phyloP scores from a whole-genome alignment of 2,329 filamentous ascomycete genomes.

The Penicillium oxalicum region DNA sequence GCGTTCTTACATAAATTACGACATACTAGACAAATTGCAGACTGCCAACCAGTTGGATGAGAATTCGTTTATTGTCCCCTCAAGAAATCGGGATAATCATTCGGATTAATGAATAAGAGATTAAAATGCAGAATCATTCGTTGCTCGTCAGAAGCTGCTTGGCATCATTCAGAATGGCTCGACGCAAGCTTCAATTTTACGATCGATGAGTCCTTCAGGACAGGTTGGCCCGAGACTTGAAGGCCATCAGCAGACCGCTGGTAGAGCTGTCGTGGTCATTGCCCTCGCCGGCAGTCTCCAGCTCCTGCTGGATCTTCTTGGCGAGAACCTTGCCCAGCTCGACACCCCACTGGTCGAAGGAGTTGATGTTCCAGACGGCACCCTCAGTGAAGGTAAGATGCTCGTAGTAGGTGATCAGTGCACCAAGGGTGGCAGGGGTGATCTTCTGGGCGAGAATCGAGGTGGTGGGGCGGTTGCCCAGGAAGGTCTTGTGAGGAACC shows the following conservation, averaged over 20 bases:
- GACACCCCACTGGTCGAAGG: conserved; percentile 99
- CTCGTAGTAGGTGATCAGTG: conserved; percentile 97
- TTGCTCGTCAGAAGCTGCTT: conserved; percentile 20
- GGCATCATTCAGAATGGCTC: conserved; percentile 7
- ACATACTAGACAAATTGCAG: too few species aligned
- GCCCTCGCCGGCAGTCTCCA: conserved; percentile 67
- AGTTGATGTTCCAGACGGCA: conserved; percentile 99
- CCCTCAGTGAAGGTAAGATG: conserved; percentile 97
- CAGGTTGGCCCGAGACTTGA: conserved; percentile 68
- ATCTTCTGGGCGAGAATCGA: conserved; percentile 91
- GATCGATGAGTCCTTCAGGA: conserved; percentile 20
- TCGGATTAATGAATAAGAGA: conserved; percentile 3
- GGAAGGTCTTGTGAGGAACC: conserved; percentile 97
- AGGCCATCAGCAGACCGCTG: conserved; percentile 80
- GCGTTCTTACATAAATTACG: too few species aligned
- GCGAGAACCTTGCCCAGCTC: conserved; percentile 95
- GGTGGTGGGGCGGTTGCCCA: conserved; percentile 94
- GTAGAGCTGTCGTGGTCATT: conserved; percentile 80
- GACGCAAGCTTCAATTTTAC: background rate
- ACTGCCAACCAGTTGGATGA: too few species aligned
- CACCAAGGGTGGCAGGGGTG: conserved; percentile 86
- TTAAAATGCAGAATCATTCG: conserved; percentile 13
- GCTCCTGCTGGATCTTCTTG: conserved; percentile 81
- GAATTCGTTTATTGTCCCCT: too few species aligned
- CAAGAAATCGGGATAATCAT: background rate